A percentile compares a stretch with the other conserved stretches of the same genome.
These are phyloP conservation scores for Trypanosomatidae sp. DNA, from an alignment of 208 protist species.

Conservation along the genomic window DNA sequence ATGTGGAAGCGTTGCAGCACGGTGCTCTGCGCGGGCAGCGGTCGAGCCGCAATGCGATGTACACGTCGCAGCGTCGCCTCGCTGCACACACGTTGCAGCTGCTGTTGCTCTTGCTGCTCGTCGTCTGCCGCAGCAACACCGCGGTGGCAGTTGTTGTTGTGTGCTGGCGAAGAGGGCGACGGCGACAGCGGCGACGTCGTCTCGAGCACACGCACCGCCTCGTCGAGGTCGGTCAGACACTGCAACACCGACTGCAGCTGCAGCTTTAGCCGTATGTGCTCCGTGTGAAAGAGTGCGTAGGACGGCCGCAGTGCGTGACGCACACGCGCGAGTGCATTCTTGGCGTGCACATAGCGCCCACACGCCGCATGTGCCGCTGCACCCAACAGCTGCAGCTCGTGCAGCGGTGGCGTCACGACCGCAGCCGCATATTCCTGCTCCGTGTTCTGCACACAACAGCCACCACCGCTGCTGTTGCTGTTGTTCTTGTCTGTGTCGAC, in stretches of 20 bases:
- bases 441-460: constrained; percentile 12
- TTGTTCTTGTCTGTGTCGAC: no score
- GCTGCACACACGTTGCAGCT: constrained; percentile 3
- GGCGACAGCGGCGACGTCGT: constrained; percentile 1
- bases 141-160: constrained; percentile 2
- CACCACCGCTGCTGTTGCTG: no score
- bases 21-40: constrained; percentile 31
- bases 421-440: no score
- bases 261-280: constrained; percentile 50
- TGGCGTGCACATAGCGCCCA: constrained; percentile 48
- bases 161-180: background rate
- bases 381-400: constrained; percentile 47
- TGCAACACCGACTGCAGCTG: constrained; percentile 70
- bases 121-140: no score
- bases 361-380: constrained; percentile 32
- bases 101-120: no score
- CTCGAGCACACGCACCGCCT: constrained; percentile 41
- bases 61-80: constrained; percentile 44
- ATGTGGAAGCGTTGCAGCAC: constrained; percentile 57
- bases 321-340: constrained; percentile 21
- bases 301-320: constrained; percentile 35
- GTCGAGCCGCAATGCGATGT: constrained; percentile 52
- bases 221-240: constrained; percentile 73
- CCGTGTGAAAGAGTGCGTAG: constrained; percentile 63
- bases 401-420: no score